Base-by-base conservation (phyloP, 495 filamentous ascomycete species). In the Tuber magnatum region DNA sequence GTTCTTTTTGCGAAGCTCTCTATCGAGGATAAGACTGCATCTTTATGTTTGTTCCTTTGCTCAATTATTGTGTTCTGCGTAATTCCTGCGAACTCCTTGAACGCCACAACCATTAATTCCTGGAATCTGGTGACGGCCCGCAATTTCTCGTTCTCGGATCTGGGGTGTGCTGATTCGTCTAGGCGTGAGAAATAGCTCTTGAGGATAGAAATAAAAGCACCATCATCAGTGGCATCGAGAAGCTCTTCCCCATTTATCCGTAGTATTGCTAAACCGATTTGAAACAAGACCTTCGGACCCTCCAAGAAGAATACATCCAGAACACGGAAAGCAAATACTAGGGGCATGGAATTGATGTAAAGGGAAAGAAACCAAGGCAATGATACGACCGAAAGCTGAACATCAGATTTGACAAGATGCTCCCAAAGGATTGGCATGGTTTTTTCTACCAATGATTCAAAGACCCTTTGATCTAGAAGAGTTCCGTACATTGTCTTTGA, bases 381-480 rank as follows among this genome's bases (percentile, higher is more conserved):
- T 42, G 94, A 97, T 12, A 98, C 96, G 43, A 99, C 95, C 0
- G 96, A 98, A n/a, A 99, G 90, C 84, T 99, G 95, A 35, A 99
- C 94, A 81, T 99, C 95, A 71, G 90, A 93, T 83, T 94, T 97
- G 73, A 91, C 89, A 24, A 99, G 91, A 78, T 99, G 96, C 32
- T 98, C 94, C 96, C 95, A 99, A 8, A 99, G 87, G 68, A 99
- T 92, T 20, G 95, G 95, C 95, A 99, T 99, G 0, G 94, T 99
- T 85, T 93, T 97, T 83, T 99, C 96, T 28, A 99, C 95, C 0
- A 98, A 86, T 3, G 93, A 95, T 84, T 99, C 95, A 82, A 99
- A 98, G 3, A 99, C 95, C 76, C 93, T 91, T 80, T 99, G 95
- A 81, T 99, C 95, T 20, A 99, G 88, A 20, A 99, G 88, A 0